A percentile compares a stretch with the other conserved stretches of the same genome.
Evolutionary conservation across 106 monocot genomes (phyloP).

Genomic region (Phalaenopsis equestris): DNA sequence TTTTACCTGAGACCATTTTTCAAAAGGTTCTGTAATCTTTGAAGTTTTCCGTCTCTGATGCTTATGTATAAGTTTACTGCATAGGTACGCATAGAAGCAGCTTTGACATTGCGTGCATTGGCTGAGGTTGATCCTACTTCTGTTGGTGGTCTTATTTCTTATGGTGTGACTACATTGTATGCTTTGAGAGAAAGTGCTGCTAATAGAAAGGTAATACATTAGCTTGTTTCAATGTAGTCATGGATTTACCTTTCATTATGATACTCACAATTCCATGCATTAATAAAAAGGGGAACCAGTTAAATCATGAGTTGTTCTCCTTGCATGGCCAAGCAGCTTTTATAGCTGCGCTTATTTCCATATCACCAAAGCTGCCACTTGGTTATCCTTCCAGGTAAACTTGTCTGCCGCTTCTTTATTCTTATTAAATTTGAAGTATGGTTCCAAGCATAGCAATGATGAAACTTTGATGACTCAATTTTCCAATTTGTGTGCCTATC

Average conservation of each 20-base stretch:
- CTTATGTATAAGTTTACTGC: constrained; percentile 12
- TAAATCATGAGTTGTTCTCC: constrained; percentile 68
- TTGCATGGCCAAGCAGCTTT: constrained; percentile 88
- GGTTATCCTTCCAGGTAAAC: constrained; percentile 91
- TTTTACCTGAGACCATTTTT: neutral
- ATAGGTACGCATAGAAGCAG: constrained; percentile 91
- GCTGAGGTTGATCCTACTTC: constrained; percentile 98
- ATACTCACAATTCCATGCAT: neutral
- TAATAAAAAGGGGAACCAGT: constrained; percentile 43
- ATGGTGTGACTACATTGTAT: constrained; percentile 82
- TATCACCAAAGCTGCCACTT: constrained; percentile 87
- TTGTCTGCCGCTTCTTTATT: neutral
- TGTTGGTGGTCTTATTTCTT: constrained; percentile 95
- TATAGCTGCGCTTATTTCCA: constrained; percentile 83
- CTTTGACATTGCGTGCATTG: constrained; percentile 74
- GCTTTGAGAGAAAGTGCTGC: constrained; percentile 76
- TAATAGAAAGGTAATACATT: constrained; percentile 55
- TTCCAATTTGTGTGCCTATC: neutral
- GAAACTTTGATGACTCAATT: neutral
- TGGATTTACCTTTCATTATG: neutral
- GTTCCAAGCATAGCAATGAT: neutral
- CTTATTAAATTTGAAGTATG: neutral
- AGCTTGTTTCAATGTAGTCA: neutral
- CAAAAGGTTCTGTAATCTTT: neutral
- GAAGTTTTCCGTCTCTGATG: neutral